Evolutionary conservation across 73 alveolate genomes (phyloP).

Genomic region (Uronychia setigera): DNA sequence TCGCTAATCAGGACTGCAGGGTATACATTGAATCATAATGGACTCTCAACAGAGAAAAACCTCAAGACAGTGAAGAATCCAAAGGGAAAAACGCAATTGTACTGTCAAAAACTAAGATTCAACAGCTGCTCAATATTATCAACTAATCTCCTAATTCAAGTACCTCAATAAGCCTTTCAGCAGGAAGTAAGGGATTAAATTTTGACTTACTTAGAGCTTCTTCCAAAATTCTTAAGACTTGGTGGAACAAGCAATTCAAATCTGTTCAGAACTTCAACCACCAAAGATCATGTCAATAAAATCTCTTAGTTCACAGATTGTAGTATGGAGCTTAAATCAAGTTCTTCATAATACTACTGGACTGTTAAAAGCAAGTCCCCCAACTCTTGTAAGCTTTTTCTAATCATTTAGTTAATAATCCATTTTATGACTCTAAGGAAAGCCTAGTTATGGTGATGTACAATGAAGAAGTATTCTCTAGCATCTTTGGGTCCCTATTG

Average conservation of each 20-base stretch:
- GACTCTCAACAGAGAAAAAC: background rate
- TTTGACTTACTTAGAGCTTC: background rate
- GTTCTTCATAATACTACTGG: too few relatives aligned
- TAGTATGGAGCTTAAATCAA: too few relatives aligned
- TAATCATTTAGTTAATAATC: too few relatives aligned
- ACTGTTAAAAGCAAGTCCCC: too few relatives aligned
- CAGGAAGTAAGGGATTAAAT: background rate
- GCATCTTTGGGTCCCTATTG: too few relatives aligned
- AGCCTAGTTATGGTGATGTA: too few relatives aligned
- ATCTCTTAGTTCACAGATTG: background rate
- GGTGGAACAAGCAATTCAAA: background rate
- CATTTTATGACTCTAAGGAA: too few relatives aligned
- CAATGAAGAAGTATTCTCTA: too few relatives aligned
- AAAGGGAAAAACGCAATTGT: background rate
- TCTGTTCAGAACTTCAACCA: background rate
- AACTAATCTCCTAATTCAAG: background rate
- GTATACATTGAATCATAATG: background rate
- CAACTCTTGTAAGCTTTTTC: too few relatives aligned
- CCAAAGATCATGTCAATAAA: background rate
- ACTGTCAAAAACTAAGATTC: background rate
- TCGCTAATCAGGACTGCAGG: background rate
- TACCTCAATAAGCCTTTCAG: background rate
- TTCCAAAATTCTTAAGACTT: background rate
- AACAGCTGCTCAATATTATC: background rate
- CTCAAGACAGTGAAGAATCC: background rate